Conservation (phyloP, 257 asterid species). For the Nemophila menziesii region DNA sequence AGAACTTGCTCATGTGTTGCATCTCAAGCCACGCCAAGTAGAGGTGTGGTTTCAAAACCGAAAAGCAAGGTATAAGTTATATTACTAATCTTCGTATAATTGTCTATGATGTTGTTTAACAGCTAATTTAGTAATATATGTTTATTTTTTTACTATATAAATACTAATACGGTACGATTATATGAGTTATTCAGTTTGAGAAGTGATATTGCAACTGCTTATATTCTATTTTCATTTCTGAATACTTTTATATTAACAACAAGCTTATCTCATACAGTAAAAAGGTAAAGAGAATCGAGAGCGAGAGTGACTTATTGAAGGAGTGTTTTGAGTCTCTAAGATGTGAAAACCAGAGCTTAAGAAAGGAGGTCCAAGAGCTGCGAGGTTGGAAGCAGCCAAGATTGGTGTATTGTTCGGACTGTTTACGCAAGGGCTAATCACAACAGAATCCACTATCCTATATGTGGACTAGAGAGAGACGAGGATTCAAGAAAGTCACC, state of each 20-base stretch:
- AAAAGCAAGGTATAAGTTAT: constrained; percentile 44
- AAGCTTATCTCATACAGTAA: constrained; percentile 5
- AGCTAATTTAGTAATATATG: not conserved
- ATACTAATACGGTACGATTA: too few relatives aligned
- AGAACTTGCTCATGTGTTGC: constrained; percentile 40
- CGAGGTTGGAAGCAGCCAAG: not conserved
- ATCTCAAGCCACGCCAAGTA: constrained; percentile 57
- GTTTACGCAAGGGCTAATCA: not conserved
- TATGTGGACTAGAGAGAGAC: too few relatives aligned
- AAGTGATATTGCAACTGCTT: not conserved
- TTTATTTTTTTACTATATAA: not conserved
- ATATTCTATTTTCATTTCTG: not conserved
- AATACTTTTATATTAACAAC: not conserved
- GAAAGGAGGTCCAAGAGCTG: constrained; percentile 8
- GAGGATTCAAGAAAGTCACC: too few relatives aligned
- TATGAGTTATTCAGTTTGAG: too few relatives aligned
- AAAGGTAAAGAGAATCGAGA: constrained; percentile 7
- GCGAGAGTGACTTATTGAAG: constrained; percentile 3
- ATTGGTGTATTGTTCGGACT: not conserved
- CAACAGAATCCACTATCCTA: too few relatives aligned
- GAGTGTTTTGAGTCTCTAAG: constrained; percentile 4
- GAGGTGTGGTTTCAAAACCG: constrained; percentile 82
- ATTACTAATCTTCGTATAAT: too few relatives aligned
- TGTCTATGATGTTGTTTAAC: not conserved
- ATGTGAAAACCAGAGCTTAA: constrained; percentile 7